Base-by-base conservation (phyloP, 2,329 filamentous ascomycete genomes). In the Stemphylium vesicarium region DNA sequence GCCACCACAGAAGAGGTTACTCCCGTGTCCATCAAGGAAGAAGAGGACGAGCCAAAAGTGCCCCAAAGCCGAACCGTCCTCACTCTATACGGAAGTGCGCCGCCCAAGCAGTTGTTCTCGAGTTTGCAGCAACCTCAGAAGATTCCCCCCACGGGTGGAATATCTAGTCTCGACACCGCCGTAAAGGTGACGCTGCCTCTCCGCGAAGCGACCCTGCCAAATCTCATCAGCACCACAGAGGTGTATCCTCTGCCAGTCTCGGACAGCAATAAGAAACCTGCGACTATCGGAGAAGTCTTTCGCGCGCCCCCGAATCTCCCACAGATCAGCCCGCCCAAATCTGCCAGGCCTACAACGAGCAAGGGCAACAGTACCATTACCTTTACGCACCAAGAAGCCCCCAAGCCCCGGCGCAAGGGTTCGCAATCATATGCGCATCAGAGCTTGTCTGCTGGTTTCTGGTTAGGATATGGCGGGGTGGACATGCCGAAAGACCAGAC, bases 61-160 rank as follows among this genome's bases (percentile, higher is more conserved):
- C 63, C 63, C 12, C 64, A 79, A 44, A 79, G 83, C 50, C 82
- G 80, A 58, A 78, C 86, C 13, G 88, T 94, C 5, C 79, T 97
- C 53, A 94, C 91, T 0, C 80, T 96, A 1, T 88, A 87, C 63
- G 92, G 91, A 50, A 89, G 87, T 63, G 89, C 89, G 8, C 55
- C 87, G 40, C 84, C 90, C 32, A 88, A 87, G 64, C 90, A 94
- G 56, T 80, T 97, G 4, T 97, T 95, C 73, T 96, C 94, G 4
- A 96, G 93, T 74, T 80, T 96, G 44, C 90, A 89, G 61, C 81
- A 84, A 50, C 77, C 80, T 11, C 73, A 77, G 31, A 67, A 79
- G 38, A 53, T 72, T n/a, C 20, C 65, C 13, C 72, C 75, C 1
- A 63, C 72, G 22, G 67, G 71, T n/a, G 70, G 35, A 43, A 51